Evolutionary conservation across 192 early-diverging fungal species (phyloP).

Genomic region (Cetraspora pellucida): DNA sequence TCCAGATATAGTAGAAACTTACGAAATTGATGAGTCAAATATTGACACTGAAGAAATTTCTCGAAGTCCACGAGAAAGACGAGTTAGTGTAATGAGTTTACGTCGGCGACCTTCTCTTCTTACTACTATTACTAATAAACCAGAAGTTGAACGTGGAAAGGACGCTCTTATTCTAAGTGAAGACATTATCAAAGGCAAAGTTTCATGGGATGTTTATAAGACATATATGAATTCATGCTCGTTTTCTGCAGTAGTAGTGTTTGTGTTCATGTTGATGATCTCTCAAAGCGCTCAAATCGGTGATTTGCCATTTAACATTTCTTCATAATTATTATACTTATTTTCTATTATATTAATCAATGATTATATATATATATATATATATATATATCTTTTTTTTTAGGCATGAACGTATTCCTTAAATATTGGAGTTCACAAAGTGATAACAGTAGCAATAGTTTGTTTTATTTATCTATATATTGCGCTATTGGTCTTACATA

Average conservation of each 20-base stretch:
- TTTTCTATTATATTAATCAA: too few relatives aligned
- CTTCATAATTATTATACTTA: too few relatives aligned
- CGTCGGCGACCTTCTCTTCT: slow-evolving; percentile 58
- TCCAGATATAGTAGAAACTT: slow-evolving; percentile 14
- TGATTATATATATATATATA: too few relatives aligned
- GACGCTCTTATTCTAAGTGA: slow-evolving; percentile 75
- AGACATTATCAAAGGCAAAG: slow-evolving; percentile 79
- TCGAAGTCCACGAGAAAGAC: slow-evolving; percentile 32
- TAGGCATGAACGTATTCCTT: slow-evolving; percentile 59
- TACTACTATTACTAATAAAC: slow-evolving; percentile 38
- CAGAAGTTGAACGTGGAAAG: slow-evolving; percentile 35
- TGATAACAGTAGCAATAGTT: slow-evolving; percentile 42
- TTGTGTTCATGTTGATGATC: slow-evolving; percentile 58
- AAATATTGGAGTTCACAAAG: slow-evolving; percentile 72
- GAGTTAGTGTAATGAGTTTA: slow-evolving; percentile 48
- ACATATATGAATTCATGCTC: slow-evolving; percentile 83
- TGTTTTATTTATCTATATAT: slow-evolving; percentile 78
- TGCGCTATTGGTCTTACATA: slow-evolving; percentile 75
- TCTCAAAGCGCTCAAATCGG: slow-evolving; percentile 60
- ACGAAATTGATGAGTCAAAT: slow-evolving; percentile 38
- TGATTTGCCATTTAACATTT: too few relatives aligned
- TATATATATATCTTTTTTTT: too few relatives aligned
- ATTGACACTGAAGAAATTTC: slow-evolving; percentile 17
- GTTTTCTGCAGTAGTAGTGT: slow-evolving; percentile 54
- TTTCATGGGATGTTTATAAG: slow-evolving; percentile 78